Conservation (phyloP, 1,284 basidiomycete genomes). For the Testicularia cyperi region DNA sequence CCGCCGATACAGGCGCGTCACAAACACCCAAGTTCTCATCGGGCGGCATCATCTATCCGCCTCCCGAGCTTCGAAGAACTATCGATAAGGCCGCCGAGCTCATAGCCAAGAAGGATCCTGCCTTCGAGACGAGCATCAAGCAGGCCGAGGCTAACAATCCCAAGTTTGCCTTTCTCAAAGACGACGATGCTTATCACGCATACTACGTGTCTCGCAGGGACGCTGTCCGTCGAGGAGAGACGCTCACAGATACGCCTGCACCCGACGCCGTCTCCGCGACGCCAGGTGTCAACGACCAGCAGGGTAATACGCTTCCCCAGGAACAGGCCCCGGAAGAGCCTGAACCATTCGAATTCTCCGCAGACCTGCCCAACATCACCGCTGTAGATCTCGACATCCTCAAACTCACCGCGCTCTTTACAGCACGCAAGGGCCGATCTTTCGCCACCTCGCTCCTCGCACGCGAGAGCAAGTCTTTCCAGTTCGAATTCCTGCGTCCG, state of each 20-base stretch:
- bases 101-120: conserved; percentile 67
- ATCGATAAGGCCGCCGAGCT: conserved; percentile 95
- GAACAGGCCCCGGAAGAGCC: conserved; percentile 69
- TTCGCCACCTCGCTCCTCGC: conserved; percentile 83
- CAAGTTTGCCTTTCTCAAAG: conserved; percentile 53
- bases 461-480: conserved; percentile 91
- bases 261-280: not conserved
- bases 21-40: conserved; percentile 39
- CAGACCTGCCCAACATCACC: conserved; percentile 85
- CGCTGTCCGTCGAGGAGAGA: conserved; percentile 35
- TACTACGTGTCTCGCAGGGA: conserved; percentile 54
- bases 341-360: conserved; percentile 77
- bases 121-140: conserved; percentile 57
- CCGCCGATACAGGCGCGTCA: no score
- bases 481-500: conserved; percentile 95
- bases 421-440: conserved; percentile 81
- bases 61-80: conserved; percentile 69
- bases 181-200: conserved; percentile 53
- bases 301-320: not conserved
- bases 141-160: conserved; percentile 46
- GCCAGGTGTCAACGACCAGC: conserved; percentile 6
- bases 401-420: conserved; percentile 85
- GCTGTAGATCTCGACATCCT: conserved; percentile 73
- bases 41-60: conserved; percentile 60
- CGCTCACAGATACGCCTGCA: conserved; percentile 5